phyloP scores from a whole-genome alignment of 768 basidiomycete species.

The Lentinula raphanica region DNA sequence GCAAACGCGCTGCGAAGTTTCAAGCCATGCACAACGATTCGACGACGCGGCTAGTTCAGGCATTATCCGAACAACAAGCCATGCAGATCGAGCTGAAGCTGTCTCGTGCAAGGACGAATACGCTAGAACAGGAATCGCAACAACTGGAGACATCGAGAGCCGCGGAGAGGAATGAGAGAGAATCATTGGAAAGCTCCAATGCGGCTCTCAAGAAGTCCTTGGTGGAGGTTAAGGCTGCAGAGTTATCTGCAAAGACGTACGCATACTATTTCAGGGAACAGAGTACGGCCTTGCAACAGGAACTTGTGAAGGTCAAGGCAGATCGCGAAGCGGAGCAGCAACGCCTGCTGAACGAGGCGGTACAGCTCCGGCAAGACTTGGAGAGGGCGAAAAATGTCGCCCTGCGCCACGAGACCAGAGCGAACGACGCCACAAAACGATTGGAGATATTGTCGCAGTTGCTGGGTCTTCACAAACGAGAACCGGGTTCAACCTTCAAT shows the following conservation, averaged over 20 bases:
- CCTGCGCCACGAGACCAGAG: neutral
- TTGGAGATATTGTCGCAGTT: neutral
- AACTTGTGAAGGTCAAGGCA: neutral
- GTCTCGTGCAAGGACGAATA: neutral
- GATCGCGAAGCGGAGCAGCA: neutral
- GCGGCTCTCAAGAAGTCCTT: neutral
- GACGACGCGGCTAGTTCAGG: neutral
- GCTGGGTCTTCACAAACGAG: neutral
- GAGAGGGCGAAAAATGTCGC: neutral
- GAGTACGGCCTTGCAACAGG: neutral
- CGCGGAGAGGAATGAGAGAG: neutral
- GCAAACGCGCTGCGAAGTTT: neutral
- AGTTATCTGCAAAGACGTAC: neutral
- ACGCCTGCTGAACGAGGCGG: neutral
- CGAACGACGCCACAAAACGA: neutral
- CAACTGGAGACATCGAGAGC: too few species aligned
- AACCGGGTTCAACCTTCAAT: neutral
- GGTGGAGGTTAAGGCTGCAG: neutral
- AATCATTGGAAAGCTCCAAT: neutral
- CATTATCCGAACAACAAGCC: neutral
- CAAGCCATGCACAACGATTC: neutral
- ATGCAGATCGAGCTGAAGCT: neutral
- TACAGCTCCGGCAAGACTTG: neutral
- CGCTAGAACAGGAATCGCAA: too few species aligned
- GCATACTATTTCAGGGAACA: neutral